Evolutionary conservation across 352 stramenopile species (phyloP).

Genomic region (Bremia lactucae): DNA sequence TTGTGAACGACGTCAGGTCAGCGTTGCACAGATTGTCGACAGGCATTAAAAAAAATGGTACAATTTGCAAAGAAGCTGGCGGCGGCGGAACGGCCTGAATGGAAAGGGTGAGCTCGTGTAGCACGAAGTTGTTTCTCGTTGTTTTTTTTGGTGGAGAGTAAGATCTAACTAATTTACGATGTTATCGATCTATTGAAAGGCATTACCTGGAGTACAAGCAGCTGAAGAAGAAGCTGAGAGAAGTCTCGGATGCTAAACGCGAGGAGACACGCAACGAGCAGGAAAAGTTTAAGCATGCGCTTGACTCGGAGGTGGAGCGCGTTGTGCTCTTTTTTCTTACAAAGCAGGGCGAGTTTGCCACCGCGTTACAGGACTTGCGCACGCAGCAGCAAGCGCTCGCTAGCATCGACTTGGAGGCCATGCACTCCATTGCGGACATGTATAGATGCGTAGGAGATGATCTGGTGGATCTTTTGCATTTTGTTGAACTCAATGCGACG

Average conservation of each 20-base stretch:
- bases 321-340: constrained; percentile 82
- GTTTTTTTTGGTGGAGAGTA: too few relatives aligned
- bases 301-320: constrained; percentile 75
- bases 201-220: constrained; percentile 88
- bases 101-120: constrained; percentile 38
- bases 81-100: constrained; percentile 58
- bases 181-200: constrained; percentile 14
- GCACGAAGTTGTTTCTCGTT: not conserved
- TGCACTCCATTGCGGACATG: constrained; percentile 56
- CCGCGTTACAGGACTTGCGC: constrained; percentile 42
- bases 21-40: not conserved
- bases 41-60: constrained; percentile 55
- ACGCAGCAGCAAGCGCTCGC: constrained; percentile 35
- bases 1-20: too few relatives aligned
- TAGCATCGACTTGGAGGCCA: constrained; percentile 41
- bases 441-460: constrained; percentile 67
- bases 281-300: constrained; percentile 57
- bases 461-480: constrained; percentile 72
- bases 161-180: constrained; percentile 1
- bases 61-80: constrained; percentile 79
- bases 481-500: constrained; percentile 80
- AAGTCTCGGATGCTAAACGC: constrained; percentile 38
- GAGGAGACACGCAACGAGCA: constrained; percentile 38
- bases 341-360: constrained; percentile 77
- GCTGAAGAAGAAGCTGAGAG: constrained; percentile 81